phyloP scores from a whole-genome alignment of 345 rosid genomes.

The Populus davidiana region DNA sequence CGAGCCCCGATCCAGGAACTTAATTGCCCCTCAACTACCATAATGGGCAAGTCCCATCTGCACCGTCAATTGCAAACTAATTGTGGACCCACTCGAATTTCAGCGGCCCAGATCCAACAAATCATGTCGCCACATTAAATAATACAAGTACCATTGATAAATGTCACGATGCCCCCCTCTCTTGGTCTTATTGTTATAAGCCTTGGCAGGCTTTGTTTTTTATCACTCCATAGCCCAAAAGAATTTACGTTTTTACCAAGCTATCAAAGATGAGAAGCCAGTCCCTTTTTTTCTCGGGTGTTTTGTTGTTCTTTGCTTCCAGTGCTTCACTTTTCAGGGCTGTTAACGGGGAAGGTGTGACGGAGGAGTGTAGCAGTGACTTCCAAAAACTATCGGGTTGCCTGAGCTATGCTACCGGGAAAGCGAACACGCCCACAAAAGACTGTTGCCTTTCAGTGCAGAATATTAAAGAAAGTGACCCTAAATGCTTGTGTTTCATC shows the following conservation, averaged over 20 bases:
- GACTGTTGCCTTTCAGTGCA: conserved; percentile 64
- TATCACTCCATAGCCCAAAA: not conserved
- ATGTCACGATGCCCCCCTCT: not conserved
- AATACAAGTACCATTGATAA: not conserved
- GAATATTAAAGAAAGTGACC: conserved; percentile 49
- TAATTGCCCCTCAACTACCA: conserved; percentile 15
- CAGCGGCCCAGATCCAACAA: not conserved
- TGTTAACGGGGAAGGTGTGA: not conserved
- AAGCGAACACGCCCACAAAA: conserved; percentile 43
- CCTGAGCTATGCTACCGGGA: conserved; percentile 63
- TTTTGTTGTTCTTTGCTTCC: conserved; percentile 8
- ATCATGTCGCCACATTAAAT: not conserved
- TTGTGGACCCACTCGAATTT: not conserved
- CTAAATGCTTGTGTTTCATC: conserved; percentile 74
- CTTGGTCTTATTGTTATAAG: not conserved
- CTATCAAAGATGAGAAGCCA: not conserved
- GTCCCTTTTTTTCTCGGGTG: not conserved
- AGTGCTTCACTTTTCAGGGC: conserved; percentile 17
- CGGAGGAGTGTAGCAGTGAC: conserved; percentile 36
- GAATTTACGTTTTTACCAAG: not conserved
- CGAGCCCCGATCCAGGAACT: not conserved
- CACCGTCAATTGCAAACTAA: not conserved
- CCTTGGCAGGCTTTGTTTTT: not conserved
- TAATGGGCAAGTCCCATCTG: not conserved
- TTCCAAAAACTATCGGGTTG: conserved; percentile 61